phyloP scores from a whole-genome alignment of 768 basidiomycete genomes.

The Candolleomyces aberdarensis region DNA sequence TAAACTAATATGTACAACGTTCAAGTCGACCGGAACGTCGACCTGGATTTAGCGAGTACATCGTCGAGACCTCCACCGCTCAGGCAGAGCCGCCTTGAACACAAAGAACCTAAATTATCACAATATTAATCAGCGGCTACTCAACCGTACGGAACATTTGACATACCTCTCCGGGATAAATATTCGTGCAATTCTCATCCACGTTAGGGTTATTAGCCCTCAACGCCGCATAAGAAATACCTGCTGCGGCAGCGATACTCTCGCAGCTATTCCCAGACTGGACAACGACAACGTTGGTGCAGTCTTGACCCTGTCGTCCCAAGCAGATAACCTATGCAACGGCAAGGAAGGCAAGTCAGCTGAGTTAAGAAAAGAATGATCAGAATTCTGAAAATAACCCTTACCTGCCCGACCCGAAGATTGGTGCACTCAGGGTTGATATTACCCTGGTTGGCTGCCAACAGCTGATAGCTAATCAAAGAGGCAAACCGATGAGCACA shows the following conservation, averaged over 20 bases:
- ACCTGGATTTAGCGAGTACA: no score
- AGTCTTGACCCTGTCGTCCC: slow-evolving; percentile 55
- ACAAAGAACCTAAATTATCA: not conserved
- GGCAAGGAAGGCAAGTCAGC: not conserved
- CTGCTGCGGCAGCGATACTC: slow-evolving; percentile 35
- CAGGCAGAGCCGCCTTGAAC: no score
- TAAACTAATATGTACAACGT: no score
- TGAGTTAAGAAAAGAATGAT: not conserved
- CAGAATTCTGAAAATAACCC: not conserved
- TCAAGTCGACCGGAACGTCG: no score
- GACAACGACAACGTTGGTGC: slow-evolving; percentile 47
- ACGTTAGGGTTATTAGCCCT: slow-evolving; percentile 66
- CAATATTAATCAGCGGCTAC: not conserved
- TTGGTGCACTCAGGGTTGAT: slow-evolving; percentile 57
- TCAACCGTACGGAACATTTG: not conserved
- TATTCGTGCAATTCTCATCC: slow-evolving; percentile 46
- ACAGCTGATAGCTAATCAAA: slow-evolving; percentile 52
- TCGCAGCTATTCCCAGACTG: slow-evolving; percentile 49
- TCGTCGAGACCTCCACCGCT: no score
- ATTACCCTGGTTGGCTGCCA: slow-evolving; percentile 41
- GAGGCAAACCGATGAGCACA: not conserved
- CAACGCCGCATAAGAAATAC: slow-evolving; percentile 44
- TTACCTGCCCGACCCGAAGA: slow-evolving; percentile 48
- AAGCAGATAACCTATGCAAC: slow-evolving; percentile 46
- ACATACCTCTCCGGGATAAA: slow-evolving; percentile 58